Conservation (phyloP, 805 yeast genomes). For the Kuraishia floccosa region DNA sequence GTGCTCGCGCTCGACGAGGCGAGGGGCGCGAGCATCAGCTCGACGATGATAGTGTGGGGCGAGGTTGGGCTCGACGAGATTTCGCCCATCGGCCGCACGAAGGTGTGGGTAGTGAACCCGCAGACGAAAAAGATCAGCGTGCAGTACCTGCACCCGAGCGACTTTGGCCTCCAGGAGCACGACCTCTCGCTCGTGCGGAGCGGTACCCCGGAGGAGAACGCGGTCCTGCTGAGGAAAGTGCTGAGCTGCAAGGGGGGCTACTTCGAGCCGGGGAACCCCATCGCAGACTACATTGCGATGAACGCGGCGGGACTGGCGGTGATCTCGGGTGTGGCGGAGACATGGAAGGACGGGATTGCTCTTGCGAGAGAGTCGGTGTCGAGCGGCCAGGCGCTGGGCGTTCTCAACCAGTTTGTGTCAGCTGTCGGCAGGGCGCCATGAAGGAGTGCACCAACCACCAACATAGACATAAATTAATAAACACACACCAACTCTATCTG, state of each 20-base stretch:
- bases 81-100: slow-evolving; percentile 77
- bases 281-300: slow-evolving; percentile 82
- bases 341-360: slow-evolving; percentile 72
- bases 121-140: slow-evolving; percentile 27
- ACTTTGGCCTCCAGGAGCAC: slow-evolving; percentile 77
- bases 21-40: slow-evolving; percentile 26
- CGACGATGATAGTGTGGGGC: slow-evolving; percentile 88
- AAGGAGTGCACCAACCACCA: too few relatives aligned
- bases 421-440: too few relatives aligned
- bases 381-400: slow-evolving; percentile 53
- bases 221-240: slow-evolving; percentile 36
- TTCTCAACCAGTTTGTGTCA: slow-evolving; percentile 44
- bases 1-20: slow-evolving; percentile 49
- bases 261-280: slow-evolving; percentile 39
- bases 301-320: slow-evolving; percentile 84
- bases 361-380: slow-evolving; percentile 59
- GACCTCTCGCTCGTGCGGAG: slow-evolving; percentile 56
- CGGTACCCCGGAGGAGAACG: slow-evolving; percentile 84
- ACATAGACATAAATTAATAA: too few relatives aligned
- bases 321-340: slow-evolving; percentile 51
- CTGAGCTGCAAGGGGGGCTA: slow-evolving; percentile 30
- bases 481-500: too few relatives aligned
- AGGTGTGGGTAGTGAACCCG: slow-evolving; percentile 61
- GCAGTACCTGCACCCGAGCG: slow-evolving; percentile 49
- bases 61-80: slow-evolving; percentile 88